Conservation (phyloP, 2,329 filamentous ascomycete species). For the Neofusicoccum cordaticola region DNA sequence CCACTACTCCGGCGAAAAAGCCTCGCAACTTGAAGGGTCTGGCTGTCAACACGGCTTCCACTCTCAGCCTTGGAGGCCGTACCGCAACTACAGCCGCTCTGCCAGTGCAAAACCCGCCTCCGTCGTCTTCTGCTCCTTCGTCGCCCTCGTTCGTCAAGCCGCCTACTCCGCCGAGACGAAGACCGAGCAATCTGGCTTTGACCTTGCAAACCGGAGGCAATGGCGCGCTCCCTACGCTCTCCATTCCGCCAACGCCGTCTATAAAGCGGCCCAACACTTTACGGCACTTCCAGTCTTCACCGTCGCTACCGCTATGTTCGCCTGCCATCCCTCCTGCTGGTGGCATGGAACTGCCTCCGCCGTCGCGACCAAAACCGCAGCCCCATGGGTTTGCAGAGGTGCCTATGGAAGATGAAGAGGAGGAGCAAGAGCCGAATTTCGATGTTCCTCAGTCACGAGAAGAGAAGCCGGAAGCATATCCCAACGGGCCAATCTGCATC, state of each 20-base stretch:
- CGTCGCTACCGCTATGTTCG: slow-evolving; percentile 57
- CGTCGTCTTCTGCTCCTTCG: slow-evolving; percentile 59
- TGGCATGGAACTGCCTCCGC: slow-evolving; percentile 51
- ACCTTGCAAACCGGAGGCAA: slow-evolving; percentile 65
- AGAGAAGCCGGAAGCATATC: slow-evolving; percentile 76
- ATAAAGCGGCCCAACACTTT: slow-evolving; percentile 50
- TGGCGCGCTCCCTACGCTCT: slow-evolving; percentile 56
- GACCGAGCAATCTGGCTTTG: slow-evolving; percentile 74
- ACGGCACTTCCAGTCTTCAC: slow-evolving; percentile 62
- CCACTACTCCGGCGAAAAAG: slow-evolving; percentile 59
- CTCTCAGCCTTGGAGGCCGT: slow-evolving; percentile 44
- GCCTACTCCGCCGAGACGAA: slow-evolving; percentile 64
- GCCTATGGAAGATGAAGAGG: slow-evolving; percentile 68
- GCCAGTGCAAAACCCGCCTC: slow-evolving; percentile 44
- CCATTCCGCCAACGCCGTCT: slow-evolving; percentile 58
- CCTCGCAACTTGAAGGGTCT: slow-evolving; percentile 82
- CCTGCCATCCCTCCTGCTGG: slow-evolving; percentile 48
- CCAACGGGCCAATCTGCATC: slow-evolving; percentile 76
- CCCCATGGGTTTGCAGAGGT: slow-evolving; percentile 51
- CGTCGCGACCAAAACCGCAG: slow-evolving; percentile 32
- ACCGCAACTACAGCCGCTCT: slow-evolving; percentile 51
- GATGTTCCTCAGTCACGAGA: slow-evolving; percentile 59
- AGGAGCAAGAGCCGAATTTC: slow-evolving; percentile 51
- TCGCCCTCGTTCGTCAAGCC: slow-evolving; percentile 81
- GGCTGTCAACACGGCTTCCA: slow-evolving; percentile 66